These are phyloP conservation scores for Malassezia obtusa DNA, from an alignment of 1,284 basidiomycete species.

Conservation along the genomic window DNA sequence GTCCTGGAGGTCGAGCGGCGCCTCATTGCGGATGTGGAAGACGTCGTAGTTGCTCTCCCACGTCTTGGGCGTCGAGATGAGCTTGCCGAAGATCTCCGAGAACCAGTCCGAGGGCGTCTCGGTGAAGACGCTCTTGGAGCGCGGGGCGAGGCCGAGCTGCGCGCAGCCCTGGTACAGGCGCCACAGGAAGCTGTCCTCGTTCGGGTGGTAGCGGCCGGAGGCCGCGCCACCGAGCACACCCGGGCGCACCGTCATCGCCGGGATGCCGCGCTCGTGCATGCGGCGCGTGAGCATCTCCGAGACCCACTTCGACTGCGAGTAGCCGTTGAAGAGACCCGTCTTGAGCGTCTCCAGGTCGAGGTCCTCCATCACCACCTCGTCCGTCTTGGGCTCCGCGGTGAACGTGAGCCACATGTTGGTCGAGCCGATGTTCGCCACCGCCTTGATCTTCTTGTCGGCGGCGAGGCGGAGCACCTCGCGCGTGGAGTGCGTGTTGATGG, in stretches of 20 bases:
- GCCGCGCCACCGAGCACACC: slow-evolving; percentile 47
- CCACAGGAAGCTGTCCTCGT: slow-evolving; percentile 19
- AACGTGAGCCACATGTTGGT: slow-evolving; percentile 47
- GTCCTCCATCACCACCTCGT: slow-evolving; percentile 32
- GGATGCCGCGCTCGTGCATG: slow-evolving; percentile 37
- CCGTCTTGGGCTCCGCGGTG: slow-evolving; percentile 36
- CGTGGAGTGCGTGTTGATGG: slow-evolving; percentile 47
- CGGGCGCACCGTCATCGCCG: slow-evolving; percentile 44
- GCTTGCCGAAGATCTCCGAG: slow-evolving; percentile 16
- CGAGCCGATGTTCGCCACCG: slow-evolving; percentile 47
- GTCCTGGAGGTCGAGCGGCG: background rate
- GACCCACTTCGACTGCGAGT: slow-evolving; percentile 49
- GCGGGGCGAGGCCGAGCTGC: slow-evolving; percentile 11
- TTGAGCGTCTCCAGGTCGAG: slow-evolving; percentile 38
- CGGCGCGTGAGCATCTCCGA: slow-evolving; percentile 46
- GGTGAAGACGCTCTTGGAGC: slow-evolving; percentile 1
- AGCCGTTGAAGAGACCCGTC: slow-evolving; percentile 40
- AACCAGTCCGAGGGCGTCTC: slow-evolving; percentile 19
- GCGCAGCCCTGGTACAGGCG: slow-evolving; percentile 10
- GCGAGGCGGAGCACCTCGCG: slow-evolving; percentile 48
- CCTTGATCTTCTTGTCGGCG: slow-evolving; percentile 32
- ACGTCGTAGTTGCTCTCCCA: slow-evolving; percentile 7
- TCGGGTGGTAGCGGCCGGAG: slow-evolving; percentile 14
- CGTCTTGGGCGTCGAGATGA: slow-evolving; percentile 10
- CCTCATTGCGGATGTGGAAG: slow-evolving; percentile 16